Base-by-base conservation (phyloP, 352 stramenopile species). In the Pythium scleroteichum region DNA sequence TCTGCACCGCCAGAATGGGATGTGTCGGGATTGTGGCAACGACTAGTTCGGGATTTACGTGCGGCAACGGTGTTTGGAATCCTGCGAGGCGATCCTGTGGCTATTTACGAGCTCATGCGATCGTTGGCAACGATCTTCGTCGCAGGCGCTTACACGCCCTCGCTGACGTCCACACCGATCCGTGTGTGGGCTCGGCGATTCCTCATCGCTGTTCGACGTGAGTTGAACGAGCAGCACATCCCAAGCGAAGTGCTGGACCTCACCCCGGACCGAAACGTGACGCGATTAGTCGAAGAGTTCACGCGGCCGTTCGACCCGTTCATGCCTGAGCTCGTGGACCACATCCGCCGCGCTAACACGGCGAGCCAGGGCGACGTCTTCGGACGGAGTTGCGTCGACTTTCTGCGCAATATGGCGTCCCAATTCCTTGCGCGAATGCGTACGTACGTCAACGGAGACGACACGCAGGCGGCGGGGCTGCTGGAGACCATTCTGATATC, bases 301-400 rank as follows among this genome's bases (percentile, higher is more conserved):
- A 68, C 64, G 20, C 57, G 68, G 20, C 53, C 53, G 10, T 39
- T 76, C 7, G 64, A 67, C 26, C 59, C 68, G 14, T 76, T 76
- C 50, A 64, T 69, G 32, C 64, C 68, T 5, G 64, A 76, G 38
- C 50, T 76, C 10, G 26, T 72, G n/a, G 53, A 72, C 17, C 46
- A 70, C 41, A 67, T 71, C 48, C 64, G 61, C 38, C 68, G 60
- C 0, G 53, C 64, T 0, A 72, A 66, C 8, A 54, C 41, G 7
- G 68, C 68, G 10, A 68, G 61, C 26, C 55, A 58, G 24, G 62
- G 59, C 2, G 59, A 66, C 17, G 50, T 51, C 2, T 62, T 66
- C 20, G 60, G 57, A 14, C 41, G 55, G 17, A 71, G 41, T 35
- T 76, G 68, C 26, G 47, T 46, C 3, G 64, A 70, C 1, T 72